phyloP scores from a whole-genome alignment of 148 eudicot genomes.

The Chenopodium album region DNA sequence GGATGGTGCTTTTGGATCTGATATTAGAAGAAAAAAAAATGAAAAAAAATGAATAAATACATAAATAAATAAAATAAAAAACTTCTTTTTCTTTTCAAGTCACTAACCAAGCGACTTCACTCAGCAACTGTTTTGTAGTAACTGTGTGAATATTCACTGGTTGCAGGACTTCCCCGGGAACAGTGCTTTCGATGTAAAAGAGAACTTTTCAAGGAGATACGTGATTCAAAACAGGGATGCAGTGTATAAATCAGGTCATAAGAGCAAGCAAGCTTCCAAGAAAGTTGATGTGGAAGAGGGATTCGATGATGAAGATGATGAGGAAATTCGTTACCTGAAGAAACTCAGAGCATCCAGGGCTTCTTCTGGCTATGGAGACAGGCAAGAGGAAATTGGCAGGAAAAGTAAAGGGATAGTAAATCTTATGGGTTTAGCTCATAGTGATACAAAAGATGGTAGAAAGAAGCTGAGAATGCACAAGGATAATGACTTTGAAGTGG shows the following conservation, averaged over 20 bases:
- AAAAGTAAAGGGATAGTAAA: slow-evolving; percentile 29
- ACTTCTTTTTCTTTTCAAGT: too few relatives aligned
- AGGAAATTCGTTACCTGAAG: slow-evolving; percentile 65
- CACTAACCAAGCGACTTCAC: not conserved
- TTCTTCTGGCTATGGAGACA: slow-evolving; percentile 27
- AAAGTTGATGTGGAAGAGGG: slow-evolving; percentile 42
- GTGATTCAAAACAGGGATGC: slow-evolving; percentile 18
- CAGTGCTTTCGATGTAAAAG: slow-evolving; percentile 13
- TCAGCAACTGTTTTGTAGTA: not conserved
- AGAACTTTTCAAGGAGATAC: slow-evolving; percentile 20
- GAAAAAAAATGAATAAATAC: too few relatives aligned
- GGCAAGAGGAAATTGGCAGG: slow-evolving; percentile 24
- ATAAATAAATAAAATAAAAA: too few relatives aligned
- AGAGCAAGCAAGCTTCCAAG: slow-evolving; percentile 43
- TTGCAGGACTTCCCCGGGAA: slow-evolving; percentile 23
- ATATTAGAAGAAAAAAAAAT: too few relatives aligned
- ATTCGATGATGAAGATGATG: slow-evolving; percentile 60
- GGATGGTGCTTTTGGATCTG: not conserved
- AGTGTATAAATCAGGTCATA: slow-evolving; percentile 29
- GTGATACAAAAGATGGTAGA: slow-evolving; percentile 28
- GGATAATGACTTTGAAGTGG: slow-evolving; percentile 38
- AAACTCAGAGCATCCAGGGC: slow-evolving; percentile 54
- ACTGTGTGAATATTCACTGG: not conserved
- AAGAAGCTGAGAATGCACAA: slow-evolving; percentile 22
- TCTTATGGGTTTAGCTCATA: slow-evolving; percentile 11